Evolutionary conservation across 768 basidiomycete genomes (phyloP).

Genomic region (Mycena metata): DNA sequence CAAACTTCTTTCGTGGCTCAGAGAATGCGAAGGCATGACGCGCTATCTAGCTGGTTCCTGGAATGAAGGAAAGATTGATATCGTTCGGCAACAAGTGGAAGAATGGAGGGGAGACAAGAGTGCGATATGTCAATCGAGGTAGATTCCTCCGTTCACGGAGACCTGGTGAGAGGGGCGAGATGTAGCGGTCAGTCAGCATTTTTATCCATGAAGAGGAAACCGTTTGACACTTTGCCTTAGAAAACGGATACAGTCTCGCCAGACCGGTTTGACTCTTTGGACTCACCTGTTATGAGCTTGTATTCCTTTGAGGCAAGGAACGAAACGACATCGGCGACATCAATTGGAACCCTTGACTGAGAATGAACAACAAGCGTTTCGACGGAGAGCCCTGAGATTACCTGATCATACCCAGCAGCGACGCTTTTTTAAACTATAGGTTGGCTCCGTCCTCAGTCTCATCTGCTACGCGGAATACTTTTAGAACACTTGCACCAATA

Average conservation of each 20-base stretch:
- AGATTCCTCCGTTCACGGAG: slow-evolving; percentile 10
- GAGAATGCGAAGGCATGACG: no score
- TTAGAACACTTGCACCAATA: no score
- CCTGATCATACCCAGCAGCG: background rate
- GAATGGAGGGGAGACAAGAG: no score
- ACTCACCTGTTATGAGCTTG: slow-evolving; percentile 38
- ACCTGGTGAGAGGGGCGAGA: background rate
- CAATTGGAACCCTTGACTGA: background rate
- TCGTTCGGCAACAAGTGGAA: no score
- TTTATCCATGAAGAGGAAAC: no score
- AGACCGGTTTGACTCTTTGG: background rate
- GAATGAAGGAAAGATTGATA: no score
- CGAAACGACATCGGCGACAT: slow-evolving; percentile 45
- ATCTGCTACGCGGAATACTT: no score
- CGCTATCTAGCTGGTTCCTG: no score
- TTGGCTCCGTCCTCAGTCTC: slow-evolving; percentile 25
- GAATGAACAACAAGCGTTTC: background rate
- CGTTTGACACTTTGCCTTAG: slow-evolving; percentile 1
- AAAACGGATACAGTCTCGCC: background rate
- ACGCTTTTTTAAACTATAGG: background rate
- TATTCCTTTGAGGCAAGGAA: slow-evolving; percentile 49
- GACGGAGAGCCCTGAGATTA: no score
- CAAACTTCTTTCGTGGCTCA: no score
- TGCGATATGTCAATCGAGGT: slow-evolving; percentile 3
- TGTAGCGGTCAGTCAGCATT: no score